Base-by-base conservation (phyloP, 1,139 yeast genomes). In the Debaryomyces sp. region DNA sequence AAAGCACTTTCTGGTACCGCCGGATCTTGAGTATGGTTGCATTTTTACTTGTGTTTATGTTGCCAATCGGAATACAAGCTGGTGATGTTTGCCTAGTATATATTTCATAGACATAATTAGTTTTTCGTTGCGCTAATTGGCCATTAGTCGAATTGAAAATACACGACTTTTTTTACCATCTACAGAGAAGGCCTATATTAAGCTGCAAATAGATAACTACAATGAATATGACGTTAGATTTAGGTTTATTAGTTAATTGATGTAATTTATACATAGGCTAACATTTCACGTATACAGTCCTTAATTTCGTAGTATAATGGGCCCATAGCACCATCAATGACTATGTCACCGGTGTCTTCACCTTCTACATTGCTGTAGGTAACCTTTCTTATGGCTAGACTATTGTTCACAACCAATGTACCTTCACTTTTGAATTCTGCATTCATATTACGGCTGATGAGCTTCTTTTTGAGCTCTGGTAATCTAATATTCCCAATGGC, bases 381-480 rank as follows among this genome's bases (percentile, higher is more conserved):
- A 3, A 88, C 77, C 64, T 94, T 92, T 50, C 90, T 74, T 7
- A 94, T 82, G 1, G 92, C 86, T 23, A 94, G 80, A 48, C 73
- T 73, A 51, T 87, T 89, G 60, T 92, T 92, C 35, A 96, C 88
- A 7, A 92, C 96, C 45, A 94, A 71, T 0, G 92, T 85, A 63
- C 98, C 99, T 63, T 91, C 97, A 48, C 97, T 95, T 62, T 88
- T 84, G 64, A 94, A 90, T 60, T 92, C 97, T 0, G 96, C 97
- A 48, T 75, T 75, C 58, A 87, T 81, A 47, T 89, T 87, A 45
- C 71, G 68, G 17, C 76, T 73, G 26, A 78, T 67, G 43, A 92
- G 72, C 50, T 78, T 79, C 58, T 83, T 82, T 59, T 89, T 86
- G 49, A 94, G 73, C 57, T 91, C 96, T 0, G 96, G 89, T 33